Evolutionary conservation across 2,329 filamentous ascomycete genomes (phyloP), one percentile per base, ranked within the genome.

Genomic region (Pseudogymnoascus sp.): DNA sequence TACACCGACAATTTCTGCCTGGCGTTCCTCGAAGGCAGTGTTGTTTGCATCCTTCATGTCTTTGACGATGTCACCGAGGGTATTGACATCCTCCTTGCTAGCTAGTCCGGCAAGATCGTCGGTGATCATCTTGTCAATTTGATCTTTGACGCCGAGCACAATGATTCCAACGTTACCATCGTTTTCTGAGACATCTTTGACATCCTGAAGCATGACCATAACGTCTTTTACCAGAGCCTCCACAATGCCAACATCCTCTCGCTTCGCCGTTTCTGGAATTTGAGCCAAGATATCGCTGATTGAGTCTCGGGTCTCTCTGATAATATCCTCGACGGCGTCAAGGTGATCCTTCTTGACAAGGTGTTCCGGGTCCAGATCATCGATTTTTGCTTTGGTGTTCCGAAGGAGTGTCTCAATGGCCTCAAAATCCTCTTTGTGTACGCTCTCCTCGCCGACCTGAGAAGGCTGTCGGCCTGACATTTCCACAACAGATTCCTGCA

Each of bases 351-450:
- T 87, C 63, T 81, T 81, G 8, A 92, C 86, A 1, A 85, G 79
- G 64, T 89, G 86, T 36, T 92, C 88, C 3, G 86, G 83, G 61
- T 93, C 84, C 60, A 96, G 83, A 65, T 96, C 92, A 64, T 97
- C 93, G 8, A 97, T 79, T 57, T 90, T 90, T 4, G 88, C 86
- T 73, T 97, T 97, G 34, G 92, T 93, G 73, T 96, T 96, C 45
- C 89, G 86, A 11, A 97, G 81, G 60, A 97, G 86, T 0, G 89
- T 96, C 75, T 97, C 93, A 64, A 97, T 93, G 10, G 91, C 91
- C 66, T 93, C 86, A 0, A 93, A 90, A 69, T 97, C 93, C 68
- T 96, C 91, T 72, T 90, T 90, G 34, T 81, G 86, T 5, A 88
- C 86, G 2, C 80, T 74, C 39, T 86, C 85, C 45, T 71, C 69